Evolutionary conservation across 73 alveolate genomes (phyloP).

Genomic region (Tetrahymena elliotti): DNA sequence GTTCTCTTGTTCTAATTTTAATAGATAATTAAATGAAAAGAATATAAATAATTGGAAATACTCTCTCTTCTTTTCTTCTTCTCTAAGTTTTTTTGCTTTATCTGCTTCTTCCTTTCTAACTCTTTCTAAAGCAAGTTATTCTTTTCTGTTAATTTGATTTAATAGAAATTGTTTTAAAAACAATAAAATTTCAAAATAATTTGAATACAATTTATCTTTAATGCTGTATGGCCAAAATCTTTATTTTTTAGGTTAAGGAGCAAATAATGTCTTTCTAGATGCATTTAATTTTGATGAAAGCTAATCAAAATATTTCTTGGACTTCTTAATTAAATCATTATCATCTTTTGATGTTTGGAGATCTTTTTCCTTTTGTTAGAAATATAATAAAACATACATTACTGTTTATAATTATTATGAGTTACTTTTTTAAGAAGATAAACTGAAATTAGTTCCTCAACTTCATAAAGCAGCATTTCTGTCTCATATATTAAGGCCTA

Average conservation of each 20-base stretch:
- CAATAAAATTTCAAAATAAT: neutral
- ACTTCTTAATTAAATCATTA: neutral
- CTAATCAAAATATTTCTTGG: conserved; percentile 3
- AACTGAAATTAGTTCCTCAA: conserved; percentile 5
- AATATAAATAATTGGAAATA: neutral
- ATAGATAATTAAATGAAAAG: neutral
- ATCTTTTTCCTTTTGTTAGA: conserved; percentile 16
- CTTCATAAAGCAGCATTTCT: conserved; percentile 27
- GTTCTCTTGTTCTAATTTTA: conserved; percentile 19
- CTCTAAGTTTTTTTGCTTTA: conserved; percentile 6
- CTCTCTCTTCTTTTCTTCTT: conserved; percentile 41
- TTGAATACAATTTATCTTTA: conserved; percentile 3
- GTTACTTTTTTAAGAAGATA: conserved; percentile 18
- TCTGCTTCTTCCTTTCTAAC: conserved; percentile 19
- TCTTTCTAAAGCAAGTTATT: conserved; percentile 20
- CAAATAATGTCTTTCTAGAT: neutral
- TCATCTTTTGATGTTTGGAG: conserved; percentile 16
- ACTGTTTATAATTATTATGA: neutral
- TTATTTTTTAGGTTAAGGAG: neutral
- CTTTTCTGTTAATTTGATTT: neutral
- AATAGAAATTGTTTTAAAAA: neutral
- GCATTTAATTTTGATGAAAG: neutral
- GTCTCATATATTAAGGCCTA: neutral
- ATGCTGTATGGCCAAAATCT: conserved; percentile 13
- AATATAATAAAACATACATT: neutral